Base-by-base conservation (phyloP, 2,329 filamentous ascomycete genomes). In the Alternaria postmessia region DNA sequence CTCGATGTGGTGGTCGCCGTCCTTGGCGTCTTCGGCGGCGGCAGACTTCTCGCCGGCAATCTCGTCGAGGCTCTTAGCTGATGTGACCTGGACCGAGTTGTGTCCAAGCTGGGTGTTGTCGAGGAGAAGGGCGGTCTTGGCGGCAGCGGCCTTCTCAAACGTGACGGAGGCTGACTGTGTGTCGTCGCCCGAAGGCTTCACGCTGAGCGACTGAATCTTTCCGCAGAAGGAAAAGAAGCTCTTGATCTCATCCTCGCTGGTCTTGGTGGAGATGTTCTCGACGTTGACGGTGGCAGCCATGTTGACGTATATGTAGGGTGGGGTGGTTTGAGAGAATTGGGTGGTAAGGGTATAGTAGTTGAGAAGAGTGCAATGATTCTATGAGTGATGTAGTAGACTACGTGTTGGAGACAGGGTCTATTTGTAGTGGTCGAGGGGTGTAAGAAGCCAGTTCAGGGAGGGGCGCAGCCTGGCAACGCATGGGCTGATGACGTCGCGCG, bases 151-250 rank as follows among this genome's bases (percentile, higher is more conserved):
- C 84, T 97, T 97, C 82, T 98, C 95, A 76, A 99, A 99, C 53
- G 89, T 94, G 65, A 99, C 94, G n/a, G 90, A 91, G 59, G 95
- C 95, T 51, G 89, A 89, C 82, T 97, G 93, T 68, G 87, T 84
- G 68, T 89, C 86, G 74, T 88, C 88, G 54, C 81, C 61, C 39
- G 80, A 83, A 51, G 89, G 81, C 28, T 88, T 92, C 74, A 97
- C 87, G 60, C 92, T 89, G 78, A 99, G 86, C 71, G 87, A 86
- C 69, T 88, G 89, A 79, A 99, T 96, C 86, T 97, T 98, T 79
- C 95, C 95, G 46, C 87, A 89, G 81, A 98, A 98, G 84, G 91
- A 95, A 86, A 99, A 99, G 86, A 99, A 99, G 78, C 97, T 94
- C 76, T 88, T 89, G 73, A 99, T 89, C 81, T 98, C 93, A 82